A percentile compares a stretch with the other conserved stretches of the same genome.
These are phyloP conservation scores for Hysterium pulicare DNA, from an alignment of 2,329 filamentous ascomycete species.

Conservation along the genomic window DNA sequence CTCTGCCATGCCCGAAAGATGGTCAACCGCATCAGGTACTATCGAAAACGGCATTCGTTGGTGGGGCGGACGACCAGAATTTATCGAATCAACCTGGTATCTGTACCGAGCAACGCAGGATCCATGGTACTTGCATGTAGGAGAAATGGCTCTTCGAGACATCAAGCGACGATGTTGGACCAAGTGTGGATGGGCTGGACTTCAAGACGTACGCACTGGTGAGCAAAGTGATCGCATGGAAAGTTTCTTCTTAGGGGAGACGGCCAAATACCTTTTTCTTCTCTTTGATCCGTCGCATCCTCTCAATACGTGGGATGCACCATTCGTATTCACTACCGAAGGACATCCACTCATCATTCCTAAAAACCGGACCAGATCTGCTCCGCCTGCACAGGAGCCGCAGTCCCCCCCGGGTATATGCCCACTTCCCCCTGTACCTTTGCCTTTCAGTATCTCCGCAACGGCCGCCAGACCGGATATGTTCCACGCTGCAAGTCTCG, in stretches of 20 bases:
- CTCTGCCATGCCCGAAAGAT: slow-evolving; percentile 88
- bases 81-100: slow-evolving; percentile 95
- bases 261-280: slow-evolving; percentile 90
- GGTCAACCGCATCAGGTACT: slow-evolving; percentile 79
- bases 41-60: slow-evolving; percentile 85
- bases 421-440: slow-evolving; percentile 56
- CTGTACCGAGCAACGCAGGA: slow-evolving; percentile 91
- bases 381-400: slow-evolving; percentile 7
- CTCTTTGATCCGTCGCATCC: slow-evolving; percentile 85
- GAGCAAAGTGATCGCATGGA: slow-evolving; percentile 95
- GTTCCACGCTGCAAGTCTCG: slow-evolving; percentile 84
- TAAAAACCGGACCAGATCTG: slow-evolving; percentile 11
- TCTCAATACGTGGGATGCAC: slow-evolving; percentile 78
- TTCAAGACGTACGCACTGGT: slow-evolving; percentile 60
- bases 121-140: slow-evolving; percentile 93
- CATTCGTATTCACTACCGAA: slow-evolving; percentile 93
- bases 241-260: slow-evolving; percentile 97
- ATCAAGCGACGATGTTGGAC: slow-evolving; percentile 87
- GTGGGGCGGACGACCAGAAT: slow-evolving; percentile 95
- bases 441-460: slow-evolving; percentile 71
- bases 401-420: slow-evolving; percentile 55
- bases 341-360: slow-evolving; percentile 90
- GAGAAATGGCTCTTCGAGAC: slow-evolving; percentile 90
- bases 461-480: slow-evolving; percentile 77
- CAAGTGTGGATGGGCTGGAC: slow-evolving; percentile 86